phyloP scores from a whole-genome alignment of 1,139 yeast species.

The Candida sanyaensis region DNA sequence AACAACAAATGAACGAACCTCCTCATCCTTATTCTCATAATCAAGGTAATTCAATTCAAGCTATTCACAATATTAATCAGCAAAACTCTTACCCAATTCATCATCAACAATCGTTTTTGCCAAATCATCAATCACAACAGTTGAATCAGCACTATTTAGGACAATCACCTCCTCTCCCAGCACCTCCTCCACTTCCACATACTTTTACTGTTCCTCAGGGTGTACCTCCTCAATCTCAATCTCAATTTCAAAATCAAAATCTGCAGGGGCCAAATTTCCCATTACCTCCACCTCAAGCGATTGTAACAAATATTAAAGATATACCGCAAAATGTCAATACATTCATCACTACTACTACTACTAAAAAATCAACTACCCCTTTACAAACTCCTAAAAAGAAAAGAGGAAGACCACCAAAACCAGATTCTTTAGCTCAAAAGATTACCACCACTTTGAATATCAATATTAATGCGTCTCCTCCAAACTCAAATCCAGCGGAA shows the following conservation, averaged over 20 bases:
- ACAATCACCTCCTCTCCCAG: no score
- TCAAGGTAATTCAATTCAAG: no score
- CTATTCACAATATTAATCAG: not conserved
- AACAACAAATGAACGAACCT: slow-evolving; percentile 1
- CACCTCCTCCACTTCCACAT: not conserved
- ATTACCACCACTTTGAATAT: slow-evolving; percentile 48
- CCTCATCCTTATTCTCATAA: no score
- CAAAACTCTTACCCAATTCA: not conserved
- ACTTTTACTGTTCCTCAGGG: slow-evolving; percentile 3
- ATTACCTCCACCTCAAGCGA: slow-evolving; percentile 2
- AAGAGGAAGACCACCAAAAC: slow-evolving; percentile 52
- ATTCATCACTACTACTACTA: not conserved
- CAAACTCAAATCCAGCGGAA: slow-evolving; percentile 34
- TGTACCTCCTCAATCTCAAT: slow-evolving; percentile 3
- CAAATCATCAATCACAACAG: not conserved
- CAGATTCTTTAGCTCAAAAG: slow-evolving; percentile 39
- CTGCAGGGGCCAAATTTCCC: slow-evolving; percentile 2
- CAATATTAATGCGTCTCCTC: slow-evolving; percentile 40
- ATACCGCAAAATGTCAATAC: not conserved
- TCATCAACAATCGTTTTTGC: not conserved
- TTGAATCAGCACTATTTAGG: not conserved
- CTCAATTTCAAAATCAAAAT: no score
- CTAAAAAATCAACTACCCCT: not conserved
- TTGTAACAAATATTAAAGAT: slow-evolving; percentile 1
- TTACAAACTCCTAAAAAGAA: slow-evolving; percentile 35